Base-by-base conservation (phyloP, 306 rosid species). In the Vigna radiata region DNA sequence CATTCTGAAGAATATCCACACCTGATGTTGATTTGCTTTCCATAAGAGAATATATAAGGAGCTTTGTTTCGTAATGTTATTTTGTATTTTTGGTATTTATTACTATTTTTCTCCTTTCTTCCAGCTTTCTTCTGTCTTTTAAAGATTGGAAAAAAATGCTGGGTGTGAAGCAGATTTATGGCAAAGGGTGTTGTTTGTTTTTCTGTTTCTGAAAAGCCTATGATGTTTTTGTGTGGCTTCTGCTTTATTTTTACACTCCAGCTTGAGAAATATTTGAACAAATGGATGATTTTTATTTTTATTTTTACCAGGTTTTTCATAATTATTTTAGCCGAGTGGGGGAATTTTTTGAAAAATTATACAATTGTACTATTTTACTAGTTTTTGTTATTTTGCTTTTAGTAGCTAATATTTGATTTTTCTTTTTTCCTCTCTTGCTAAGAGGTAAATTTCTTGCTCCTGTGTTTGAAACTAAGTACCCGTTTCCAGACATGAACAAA, bases 1-100 rank as follows among this genome's bases (percentile, higher is more conserved):
- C 75, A 79, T 87, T 85, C 79, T 79, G 55, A 53, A 77, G 79
- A 73, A 80, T 83, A 77, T 85, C 72, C 75, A 77, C 59, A 64
- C 74, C 58, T 70, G 71, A 75, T 81, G 79, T 69, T 78, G 73
- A 70, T 78, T 59, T 70, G 47, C 36, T 66, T 72, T 33, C 60
- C 14, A 78, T 59, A 31, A 69, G 66, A 78, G 54, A 83, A 75
- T 79, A 66, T 65, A 66, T 66, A 47, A 29, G 68, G 48, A 68
- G 64, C 16, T 47, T 64, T 62, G 31, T 37, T 52, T 64, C 0
- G 10, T 29, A n/a, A 8, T 60, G 50, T 47, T 33, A 6, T 31
- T 11, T 17, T 55, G 33, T 49, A 15, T 48, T 73, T 80, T 68
- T 41, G 46, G 62, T 53, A 29, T 73, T 75, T 73, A 14, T 78